Conservation (phyloP, 2,329 filamentous ascomycete species). For the Sarocladium kiliense region DNA sequence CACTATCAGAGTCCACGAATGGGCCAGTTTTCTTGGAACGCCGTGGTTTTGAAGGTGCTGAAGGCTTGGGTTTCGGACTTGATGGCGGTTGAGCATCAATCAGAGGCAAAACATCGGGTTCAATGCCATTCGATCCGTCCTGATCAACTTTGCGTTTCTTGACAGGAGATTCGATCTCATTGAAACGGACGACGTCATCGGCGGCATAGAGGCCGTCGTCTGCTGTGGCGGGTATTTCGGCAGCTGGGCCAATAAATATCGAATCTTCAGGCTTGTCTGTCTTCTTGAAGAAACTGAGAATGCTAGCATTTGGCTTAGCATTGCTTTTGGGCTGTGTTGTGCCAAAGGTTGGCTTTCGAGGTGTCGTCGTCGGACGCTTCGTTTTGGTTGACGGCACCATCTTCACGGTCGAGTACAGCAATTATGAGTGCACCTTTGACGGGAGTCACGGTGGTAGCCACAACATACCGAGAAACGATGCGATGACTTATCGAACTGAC, state of each 20-base stretch:
- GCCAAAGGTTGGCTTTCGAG: constrained; percentile 22
- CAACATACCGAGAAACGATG: not conserved
- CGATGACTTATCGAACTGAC: not conserved
- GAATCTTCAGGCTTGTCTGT: constrained; percentile 52
- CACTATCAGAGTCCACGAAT: constrained; percentile 66
- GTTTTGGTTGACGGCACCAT: constrained; percentile 31
- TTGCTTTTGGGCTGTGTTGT: constrained; percentile 27
- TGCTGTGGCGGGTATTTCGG: constrained; percentile 14
- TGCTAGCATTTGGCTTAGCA: constrained; percentile 54
- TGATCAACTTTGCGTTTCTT: constrained; percentile 21
- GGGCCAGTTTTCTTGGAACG: constrained; percentile 31
- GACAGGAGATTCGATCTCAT: constrained; percentile 27
- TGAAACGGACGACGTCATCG: constrained; percentile 23
- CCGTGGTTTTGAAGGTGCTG: constrained; percentile 29
- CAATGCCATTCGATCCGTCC: not conserved
- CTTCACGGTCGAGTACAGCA: constrained; percentile 10
- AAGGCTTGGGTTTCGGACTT: constrained; percentile 15
- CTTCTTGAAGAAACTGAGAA: constrained; percentile 72
- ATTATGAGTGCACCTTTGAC: not conserved
- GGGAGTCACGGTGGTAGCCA: not conserved
- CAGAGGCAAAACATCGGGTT: not conserved
- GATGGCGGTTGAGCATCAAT: constrained; percentile 1
- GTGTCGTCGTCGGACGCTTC: constrained; percentile 23
- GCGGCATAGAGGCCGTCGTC: constrained; percentile 22
- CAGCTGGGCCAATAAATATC: constrained; percentile 43